Conservation (phyloP, 371 early-diverging fungal species). For the Mortierella sp. region DNA sequence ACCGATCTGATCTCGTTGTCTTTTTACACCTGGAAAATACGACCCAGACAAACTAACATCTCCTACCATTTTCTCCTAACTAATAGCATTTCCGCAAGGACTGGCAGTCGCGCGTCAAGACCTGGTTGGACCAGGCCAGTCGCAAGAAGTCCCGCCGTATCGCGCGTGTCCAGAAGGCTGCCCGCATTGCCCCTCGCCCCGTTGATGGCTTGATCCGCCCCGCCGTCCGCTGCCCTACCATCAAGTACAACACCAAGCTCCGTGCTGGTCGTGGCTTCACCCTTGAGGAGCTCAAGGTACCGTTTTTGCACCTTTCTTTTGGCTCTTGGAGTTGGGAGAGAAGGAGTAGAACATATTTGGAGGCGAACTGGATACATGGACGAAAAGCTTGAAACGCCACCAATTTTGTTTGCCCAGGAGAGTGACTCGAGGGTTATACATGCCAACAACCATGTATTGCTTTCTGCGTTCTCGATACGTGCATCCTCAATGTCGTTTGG, state of each 20-base stretch:
- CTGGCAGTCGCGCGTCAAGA: conserved; percentile 98
- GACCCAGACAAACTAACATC: not conserved
- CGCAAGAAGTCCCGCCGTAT: conserved; percentile 94
- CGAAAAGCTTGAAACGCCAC: not conserved
- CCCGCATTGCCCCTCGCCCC: conserved; percentile 97
- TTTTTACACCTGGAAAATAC: not conserved
- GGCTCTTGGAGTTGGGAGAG: not conserved
- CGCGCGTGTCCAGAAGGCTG: conserved; percentile 96
- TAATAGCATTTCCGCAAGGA: conserved; percentile 98
- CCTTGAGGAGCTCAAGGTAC: conserved; percentile 97
- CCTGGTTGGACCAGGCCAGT: conserved; percentile 99
- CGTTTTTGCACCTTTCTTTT: conserved; percentile 2
- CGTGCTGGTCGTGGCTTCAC: conserved; percentile 99
- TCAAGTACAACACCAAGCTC: conserved; percentile 99
- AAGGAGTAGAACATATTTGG: not conserved
- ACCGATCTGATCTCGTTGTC: not conserved
- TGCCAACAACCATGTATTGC: not conserved
- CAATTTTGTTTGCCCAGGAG: too few species aligned
- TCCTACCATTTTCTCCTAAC: too few species aligned
- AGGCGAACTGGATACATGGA: not conserved
- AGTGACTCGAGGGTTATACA: too few species aligned
- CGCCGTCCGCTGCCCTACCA: conserved; percentile 97
- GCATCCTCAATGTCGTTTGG: not conserved
- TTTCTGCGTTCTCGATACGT: not conserved
- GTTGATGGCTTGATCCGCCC: conserved; percentile 98